Percentiles rank a stretch among this genome's conserved stretches.
Evolutionary conservation across 2,329 filamentous ascomycete genomes (phyloP).

Genomic region (Fusarium sp.): DNA sequence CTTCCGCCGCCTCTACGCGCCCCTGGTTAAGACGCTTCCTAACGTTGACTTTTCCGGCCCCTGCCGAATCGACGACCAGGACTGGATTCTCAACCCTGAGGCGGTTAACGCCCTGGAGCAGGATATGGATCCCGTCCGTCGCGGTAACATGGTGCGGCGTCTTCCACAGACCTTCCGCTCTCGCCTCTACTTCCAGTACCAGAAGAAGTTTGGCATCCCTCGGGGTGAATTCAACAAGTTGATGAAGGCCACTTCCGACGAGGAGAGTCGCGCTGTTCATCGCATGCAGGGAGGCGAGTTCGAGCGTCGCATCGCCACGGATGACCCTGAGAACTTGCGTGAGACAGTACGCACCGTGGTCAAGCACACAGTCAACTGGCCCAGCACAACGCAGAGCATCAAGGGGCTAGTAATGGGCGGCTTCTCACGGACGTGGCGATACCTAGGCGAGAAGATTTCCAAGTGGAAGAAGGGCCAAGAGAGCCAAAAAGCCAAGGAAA

Average conservation of each 20-base stretch:
- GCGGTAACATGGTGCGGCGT: constrained; percentile 96
- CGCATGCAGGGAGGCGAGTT: constrained; percentile 85
- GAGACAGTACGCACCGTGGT: constrained; percentile 81
- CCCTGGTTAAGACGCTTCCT: constrained; percentile 88
- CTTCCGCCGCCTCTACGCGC: constrained; percentile 91
- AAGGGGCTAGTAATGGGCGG: constrained; percentile 89
- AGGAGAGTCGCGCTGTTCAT: constrained; percentile 75
- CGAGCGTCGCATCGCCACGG: constrained; percentile 83
- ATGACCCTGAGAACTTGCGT: constrained; percentile 74
- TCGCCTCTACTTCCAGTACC: constrained; percentile 94
- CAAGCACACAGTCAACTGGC: constrained; percentile 90
- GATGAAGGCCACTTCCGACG: constrained; percentile 81
- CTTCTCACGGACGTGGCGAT: constrained; percentile 74
- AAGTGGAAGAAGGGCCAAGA: constrained; percentile 68
- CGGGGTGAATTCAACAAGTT: constrained; percentile 85
- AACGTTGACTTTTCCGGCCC: constrained; percentile 83
- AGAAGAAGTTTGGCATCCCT: constrained; percentile 89
- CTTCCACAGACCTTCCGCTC: constrained; percentile 88
- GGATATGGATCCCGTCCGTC: constrained; percentile 91
- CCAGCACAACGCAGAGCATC: constrained; percentile 86
- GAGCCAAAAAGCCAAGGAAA: constrained; percentile 38
- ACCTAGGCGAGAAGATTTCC: constrained; percentile 83
- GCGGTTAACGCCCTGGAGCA: constrained; percentile 79
- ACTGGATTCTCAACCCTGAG: constrained; percentile 57
- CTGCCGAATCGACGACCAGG: constrained; percentile 52